Conservation (phyloP, 257 asterid genomes). For the Apocynum venetum region DNA sequence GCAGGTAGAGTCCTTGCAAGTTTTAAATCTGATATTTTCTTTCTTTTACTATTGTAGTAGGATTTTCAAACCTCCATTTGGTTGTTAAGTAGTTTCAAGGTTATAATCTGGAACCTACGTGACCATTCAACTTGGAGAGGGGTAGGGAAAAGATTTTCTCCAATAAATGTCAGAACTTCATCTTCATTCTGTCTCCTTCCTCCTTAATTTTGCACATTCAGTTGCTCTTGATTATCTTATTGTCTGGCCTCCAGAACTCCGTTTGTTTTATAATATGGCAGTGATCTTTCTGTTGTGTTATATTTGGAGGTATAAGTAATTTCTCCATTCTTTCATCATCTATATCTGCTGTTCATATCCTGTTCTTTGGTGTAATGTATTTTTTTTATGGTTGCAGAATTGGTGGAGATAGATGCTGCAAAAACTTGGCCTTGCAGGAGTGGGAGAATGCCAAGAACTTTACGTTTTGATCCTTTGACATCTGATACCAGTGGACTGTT, state of each 20-base stretch:
- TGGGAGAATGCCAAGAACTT: conserved; percentile 53
- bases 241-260: background rate
- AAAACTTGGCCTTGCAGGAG: conserved; percentile 70
- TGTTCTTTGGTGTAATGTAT: background rate
- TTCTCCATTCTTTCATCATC: background rate
- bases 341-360: background rate
- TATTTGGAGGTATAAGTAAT: background rate
- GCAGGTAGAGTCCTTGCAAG: conserved; percentile 44
- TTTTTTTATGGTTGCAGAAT: conserved; percentile 37
- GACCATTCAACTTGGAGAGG: background rate
- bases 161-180: background rate
- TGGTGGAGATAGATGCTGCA: conserved; percentile 68
- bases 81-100: background rate
- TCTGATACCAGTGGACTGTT: conserved; percentile 87
- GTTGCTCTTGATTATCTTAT: background rate
- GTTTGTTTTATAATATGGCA: background rate
- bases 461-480: conserved; percentile 74
- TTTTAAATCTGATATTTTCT: background rate
- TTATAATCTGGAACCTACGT: background rate
- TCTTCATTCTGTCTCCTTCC: background rate
- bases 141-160: no score
- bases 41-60: background rate
- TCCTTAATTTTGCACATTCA: background rate
- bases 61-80: background rate
- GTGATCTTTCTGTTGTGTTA: background rate